Base-by-base conservation (phyloP, 148 eudicot genomes). In the Spergularia marina region DNA sequence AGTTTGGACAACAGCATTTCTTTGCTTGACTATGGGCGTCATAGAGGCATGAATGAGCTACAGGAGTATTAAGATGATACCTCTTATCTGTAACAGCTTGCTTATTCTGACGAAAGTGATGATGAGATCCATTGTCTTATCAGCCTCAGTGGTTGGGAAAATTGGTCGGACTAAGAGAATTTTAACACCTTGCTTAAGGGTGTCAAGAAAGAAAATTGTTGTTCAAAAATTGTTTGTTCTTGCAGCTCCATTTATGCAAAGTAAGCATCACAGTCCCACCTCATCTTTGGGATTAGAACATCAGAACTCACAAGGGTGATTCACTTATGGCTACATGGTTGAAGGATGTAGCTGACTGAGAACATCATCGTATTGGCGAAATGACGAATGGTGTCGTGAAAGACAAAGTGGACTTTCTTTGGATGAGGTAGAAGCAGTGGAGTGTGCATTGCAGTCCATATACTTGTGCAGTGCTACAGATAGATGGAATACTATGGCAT, bases 401-500 rank as follows among this genome's bases (percentile, higher is more conserved):
- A 21, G 71, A 65, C 79, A 76, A 70, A 81, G 81, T 65, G 82
- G 84, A 58, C 71, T 89, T 73, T 95, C 92, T 81, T 78, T 65
- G 76, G 81, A 88, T 84, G 91, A 90, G 74, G 78, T 63, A 47
- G 96, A 90, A 80, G 92, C 86, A 14, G 82, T 88, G 36, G 94
- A 89, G 61, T 92, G 97, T 82, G 92, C 91, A 79, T 82, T 92
- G 71, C 90, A 88, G 80, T 92, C 97, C 88, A 80, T 95, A 77
- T 95, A 95, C 76, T 68, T 77, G 39, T 92, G 91, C 74, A 79
- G 74, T 78, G 86, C 74, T 74, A 82, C 87, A 44, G 96, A 91
- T 85, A 90, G 76, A 82, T 95, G 98, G 98, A 90, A 80, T 84
- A 92, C 89, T 65, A 90, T 95, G 92, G 85, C 96, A 76, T 87